Conservation (phyloP, 2,329 filamentous ascomycete species). For the Claviceps arundinis region DNA sequence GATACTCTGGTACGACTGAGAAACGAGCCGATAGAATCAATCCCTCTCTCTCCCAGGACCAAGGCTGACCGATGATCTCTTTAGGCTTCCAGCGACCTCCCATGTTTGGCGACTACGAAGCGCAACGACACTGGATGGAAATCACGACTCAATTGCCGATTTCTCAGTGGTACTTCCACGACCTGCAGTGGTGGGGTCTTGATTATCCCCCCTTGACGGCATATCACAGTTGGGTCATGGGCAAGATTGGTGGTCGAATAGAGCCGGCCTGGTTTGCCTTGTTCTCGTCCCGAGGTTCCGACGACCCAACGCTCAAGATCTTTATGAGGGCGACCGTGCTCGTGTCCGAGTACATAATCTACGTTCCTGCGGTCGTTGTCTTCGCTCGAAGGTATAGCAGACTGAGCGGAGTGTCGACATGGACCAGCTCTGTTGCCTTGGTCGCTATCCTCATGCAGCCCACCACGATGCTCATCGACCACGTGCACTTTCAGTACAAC, state of each 20-base stretch:
- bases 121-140: constrained; percentile 98
- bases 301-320: constrained; percentile 70
- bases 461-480: constrained; percentile 78
- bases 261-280: constrained; percentile 81
- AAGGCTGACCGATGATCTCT: not conserved
- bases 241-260: constrained; percentile 68
- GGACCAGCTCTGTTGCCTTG: constrained; percentile 74
- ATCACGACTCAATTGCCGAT: constrained; percentile 78
- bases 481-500: constrained; percentile 96
- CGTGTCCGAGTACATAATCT: constrained; percentile 80
- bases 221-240: constrained; percentile 94
- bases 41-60: not conserved
- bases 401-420: constrained; percentile 62
- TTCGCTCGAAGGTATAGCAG: constrained; percentile 74
- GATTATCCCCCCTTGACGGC: constrained; percentile 96
- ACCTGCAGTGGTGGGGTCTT: constrained; percentile 92
- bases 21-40: not conserved
- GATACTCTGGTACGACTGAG: constrained; percentile 62
- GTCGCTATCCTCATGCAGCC: constrained; percentile 89
- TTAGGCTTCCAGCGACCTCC: constrained; percentile 67
- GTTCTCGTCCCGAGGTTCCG: constrained; percentile 65
- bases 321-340: constrained; percentile 94
- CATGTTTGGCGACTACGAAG: constrained; percentile 95
- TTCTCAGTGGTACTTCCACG: constrained; percentile 96
- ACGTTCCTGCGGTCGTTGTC: constrained; percentile 71